Base-by-base conservation (phyloP, 2,329 filamentous ascomycete genomes). In the Trichoderma sp. region DNA sequence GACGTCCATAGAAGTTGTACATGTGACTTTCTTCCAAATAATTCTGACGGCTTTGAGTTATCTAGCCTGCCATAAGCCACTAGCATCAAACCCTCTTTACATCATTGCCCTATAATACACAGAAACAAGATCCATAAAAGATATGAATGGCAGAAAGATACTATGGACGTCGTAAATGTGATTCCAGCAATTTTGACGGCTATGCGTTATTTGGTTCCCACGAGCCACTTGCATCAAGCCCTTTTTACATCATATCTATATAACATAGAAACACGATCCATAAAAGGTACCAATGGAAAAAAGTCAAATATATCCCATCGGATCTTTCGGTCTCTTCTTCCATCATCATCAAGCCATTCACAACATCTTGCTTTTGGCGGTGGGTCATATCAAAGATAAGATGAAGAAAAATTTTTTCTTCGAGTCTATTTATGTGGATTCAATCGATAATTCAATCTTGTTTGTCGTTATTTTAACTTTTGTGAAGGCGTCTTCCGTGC, bases 201-300 rank as follows among this genome's bases (percentile, higher is more conserved):
- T 47, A 4, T 24, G 21, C 47, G 19, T 49, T 24, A 49, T 49
- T 49, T 49, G 8, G 24, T 49, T 49, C 10, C 47, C 11, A 13
- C 1, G 24, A 24, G 47, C 47, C 47, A 49, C 43, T 49, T 24
- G 8, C 10, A 49, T 24, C 47, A 49, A 47, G n/a, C 19, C 27
- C 40, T 61, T 29, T 19, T 61, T 61, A 61, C 58, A 61, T 61
- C 58, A 61, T 61, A 4, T 21, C 43, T 40, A 61, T 61, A 27
- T 33, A 61, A 61, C 33, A 21, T 47, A 21, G 16, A 21, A 21
- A 21, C 40, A 61, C 21, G n/a, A 27, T 14, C 40, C 37, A 29
- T 27, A 47, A 61, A 21, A 40, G 19, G 49, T 13, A 49, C 8
- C 2, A 13, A 31, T 3, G 19, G 3, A n/a, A 11, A 47, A 60